Evolutionary conservation across 2,329 filamentous ascomycete genomes (phyloP).

Genomic region (Parastagonospora nodorum): DNA sequence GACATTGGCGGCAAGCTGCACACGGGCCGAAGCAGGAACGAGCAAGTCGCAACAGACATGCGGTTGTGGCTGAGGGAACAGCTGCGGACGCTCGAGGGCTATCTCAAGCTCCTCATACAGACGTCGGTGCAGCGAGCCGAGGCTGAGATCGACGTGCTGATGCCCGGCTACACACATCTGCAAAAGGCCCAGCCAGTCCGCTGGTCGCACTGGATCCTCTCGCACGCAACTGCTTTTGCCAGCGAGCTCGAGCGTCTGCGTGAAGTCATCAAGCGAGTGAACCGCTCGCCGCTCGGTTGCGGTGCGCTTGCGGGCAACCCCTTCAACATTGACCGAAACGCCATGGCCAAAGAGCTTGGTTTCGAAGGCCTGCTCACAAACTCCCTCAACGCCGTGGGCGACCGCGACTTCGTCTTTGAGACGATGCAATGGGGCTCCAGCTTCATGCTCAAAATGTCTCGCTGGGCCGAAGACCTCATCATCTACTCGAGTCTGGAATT

Average conservation of each 20-base stretch:
- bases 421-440: slow-evolving; percentile 79
- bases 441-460: slow-evolving; percentile 78
- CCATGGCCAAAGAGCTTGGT: slow-evolving; percentile 78
- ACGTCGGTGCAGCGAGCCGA: slow-evolving; percentile 73
- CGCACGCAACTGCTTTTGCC: slow-evolving; percentile 72
- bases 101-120: slow-evolving; percentile 71
- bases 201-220: slow-evolving; percentile 82
- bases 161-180: slow-evolving; percentile 89
- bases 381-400: slow-evolving; percentile 74
- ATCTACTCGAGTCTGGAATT: slow-evolving; percentile 80
- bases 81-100: slow-evolving; percentile 70
- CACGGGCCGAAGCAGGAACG: slow-evolving; percentile 84
- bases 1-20: slow-evolving; percentile 87
- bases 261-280: slow-evolving; percentile 75
- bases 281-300: slow-evolving; percentile 71
- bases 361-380: slow-evolving; percentile 78
- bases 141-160: slow-evolving; percentile 74
- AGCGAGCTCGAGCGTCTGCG: slow-evolving; percentile 77
- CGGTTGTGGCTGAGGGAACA: slow-evolving; percentile 83
- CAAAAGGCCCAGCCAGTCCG: slow-evolving; percentile 81
- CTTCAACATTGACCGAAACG: slow-evolving; percentile 79
- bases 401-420: slow-evolving; percentile 83
- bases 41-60: slow-evolving; percentile 91
- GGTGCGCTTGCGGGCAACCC: slow-evolving; percentile 82
- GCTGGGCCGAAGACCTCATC: slow-evolving; percentile 86